These are phyloP conservation scores for Claviceps sorghi DNA, from an alignment of 2,329 filamentous ascomycete species.

Conservation along the genomic window DNA sequence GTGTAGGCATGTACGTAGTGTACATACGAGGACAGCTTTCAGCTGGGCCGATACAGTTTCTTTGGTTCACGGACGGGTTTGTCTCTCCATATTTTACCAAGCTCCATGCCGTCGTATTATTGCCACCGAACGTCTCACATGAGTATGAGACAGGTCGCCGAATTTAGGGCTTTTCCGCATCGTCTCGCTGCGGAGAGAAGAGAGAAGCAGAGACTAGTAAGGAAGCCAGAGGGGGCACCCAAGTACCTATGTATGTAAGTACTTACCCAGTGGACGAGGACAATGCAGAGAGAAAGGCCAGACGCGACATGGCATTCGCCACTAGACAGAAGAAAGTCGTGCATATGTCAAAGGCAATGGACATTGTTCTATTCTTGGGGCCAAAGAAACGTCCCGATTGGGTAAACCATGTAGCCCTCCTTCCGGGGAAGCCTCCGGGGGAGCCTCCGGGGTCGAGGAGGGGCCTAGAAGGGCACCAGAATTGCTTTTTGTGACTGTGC, in stretches of 20 bases:
- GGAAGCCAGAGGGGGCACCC: background rate
- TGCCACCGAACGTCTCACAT: background rate
- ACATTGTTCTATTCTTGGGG: background rate
- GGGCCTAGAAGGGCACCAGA: background rate
- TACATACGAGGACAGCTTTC: background rate
- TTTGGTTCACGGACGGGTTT: background rate
- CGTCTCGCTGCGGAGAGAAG: background rate
- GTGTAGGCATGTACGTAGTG: background rate
- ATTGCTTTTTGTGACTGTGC: background rate
- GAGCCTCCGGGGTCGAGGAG: background rate
- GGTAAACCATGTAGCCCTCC: background rate
- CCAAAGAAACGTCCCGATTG: background rate
- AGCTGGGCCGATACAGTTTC: background rate
- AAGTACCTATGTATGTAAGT: too few relatives aligned
- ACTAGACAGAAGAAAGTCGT: background rate
- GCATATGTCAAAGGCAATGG: background rate
- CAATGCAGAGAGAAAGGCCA: background rate
- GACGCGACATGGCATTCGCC: background rate
- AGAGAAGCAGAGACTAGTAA: background rate
- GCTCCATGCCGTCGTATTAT: too few relatives aligned
- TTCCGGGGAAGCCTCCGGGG: too few relatives aligned
- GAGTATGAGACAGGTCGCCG: background rate
- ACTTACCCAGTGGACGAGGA: background rate
- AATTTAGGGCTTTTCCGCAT: background rate
- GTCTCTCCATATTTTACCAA: too few relatives aligned